Evolutionary conservation across 140 eudicot species (phyloP).

Genomic region (Flaveria floridana): DNA sequence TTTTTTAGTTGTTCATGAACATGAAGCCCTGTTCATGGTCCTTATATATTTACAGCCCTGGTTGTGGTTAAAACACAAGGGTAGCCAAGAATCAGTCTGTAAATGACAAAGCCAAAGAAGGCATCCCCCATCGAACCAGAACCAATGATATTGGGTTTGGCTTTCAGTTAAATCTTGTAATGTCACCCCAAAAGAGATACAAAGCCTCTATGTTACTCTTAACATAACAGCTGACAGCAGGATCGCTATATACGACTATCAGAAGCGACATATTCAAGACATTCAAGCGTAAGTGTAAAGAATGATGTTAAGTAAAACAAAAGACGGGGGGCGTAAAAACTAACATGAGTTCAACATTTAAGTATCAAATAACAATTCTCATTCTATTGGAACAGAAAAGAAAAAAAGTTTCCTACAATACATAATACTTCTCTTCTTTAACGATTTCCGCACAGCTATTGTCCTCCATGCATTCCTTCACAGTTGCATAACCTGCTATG

Average conservation of each 20-base stretch:
- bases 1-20: too few relatives aligned
- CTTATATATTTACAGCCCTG: not conserved
- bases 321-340: constrained; percentile 15
- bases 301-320: constrained; percentile 3
- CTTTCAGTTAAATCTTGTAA: too few relatives aligned
- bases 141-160: too few relatives aligned
- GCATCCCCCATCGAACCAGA: too few relatives aligned
- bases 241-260: not conserved
- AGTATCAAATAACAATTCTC: constrained; percentile 23
- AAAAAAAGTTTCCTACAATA: constrained; percentile 30
- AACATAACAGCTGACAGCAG: not conserved
- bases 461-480: constrained; percentile 25
- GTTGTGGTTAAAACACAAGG: too few relatives aligned
- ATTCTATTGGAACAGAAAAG: constrained; percentile 26
- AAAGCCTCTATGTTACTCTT: too few relatives aligned
- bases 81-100: too few relatives aligned
- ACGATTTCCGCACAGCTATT: constrained; percentile 19
- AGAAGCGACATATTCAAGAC: not conserved
- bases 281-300: not conserved
- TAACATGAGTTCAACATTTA: constrained; percentile 20
- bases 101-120: too few relatives aligned
- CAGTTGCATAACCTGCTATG: constrained; percentile 25
- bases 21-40: too few relatives aligned
- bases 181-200: too few relatives aligned
- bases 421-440: constrained; percentile 26